Percentiles rank a stretch among this genome's conserved stretches.
phyloP scores from a whole-genome alignment of 495 filamentous ascomycete genomes.

The Thermothielavioides terrestris region DNA sequence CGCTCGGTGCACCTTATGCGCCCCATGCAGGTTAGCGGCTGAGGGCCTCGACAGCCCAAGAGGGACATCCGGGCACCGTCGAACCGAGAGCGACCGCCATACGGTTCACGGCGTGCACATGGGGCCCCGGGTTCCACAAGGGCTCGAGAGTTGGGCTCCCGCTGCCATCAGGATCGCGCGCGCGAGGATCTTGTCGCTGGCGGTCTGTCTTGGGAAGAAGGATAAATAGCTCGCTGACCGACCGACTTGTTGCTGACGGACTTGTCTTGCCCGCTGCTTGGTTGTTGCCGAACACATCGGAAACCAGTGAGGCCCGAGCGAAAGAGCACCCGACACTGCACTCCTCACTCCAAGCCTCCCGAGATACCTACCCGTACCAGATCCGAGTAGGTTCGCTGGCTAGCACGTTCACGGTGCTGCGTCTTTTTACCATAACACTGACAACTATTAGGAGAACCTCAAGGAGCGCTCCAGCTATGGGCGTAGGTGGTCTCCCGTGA shows the following conservation, averaged over 20 bases:
- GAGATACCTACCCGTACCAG: too few species aligned
- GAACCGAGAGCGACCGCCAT: not conserved
- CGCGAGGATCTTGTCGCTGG: not conserved
- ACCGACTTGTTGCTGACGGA: not conserved
- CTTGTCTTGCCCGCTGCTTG: too few species aligned
- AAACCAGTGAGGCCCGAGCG: too few species aligned
- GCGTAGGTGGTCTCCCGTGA: not conserved
- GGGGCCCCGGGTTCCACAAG: conserved; percentile 12
- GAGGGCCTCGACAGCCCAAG: conserved; percentile 5
- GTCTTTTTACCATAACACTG: too few species aligned
- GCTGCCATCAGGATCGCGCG: not conserved
- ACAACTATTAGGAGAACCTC: not conserved
- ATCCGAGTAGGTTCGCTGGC: too few species aligned
- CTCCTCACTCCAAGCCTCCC: too few species aligned
- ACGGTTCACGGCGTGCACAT: conserved; percentile 7
- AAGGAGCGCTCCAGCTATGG: not conserved
- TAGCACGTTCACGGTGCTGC: too few species aligned
- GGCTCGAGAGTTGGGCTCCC: conserved; percentile 5
- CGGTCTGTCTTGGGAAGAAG: not conserved
- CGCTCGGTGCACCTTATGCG: not conserved
- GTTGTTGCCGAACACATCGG: too few species aligned
- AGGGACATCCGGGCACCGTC: conserved; percentile 16
- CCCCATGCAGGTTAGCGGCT: conserved; percentile 1
- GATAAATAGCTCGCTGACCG: conserved; percentile 2
- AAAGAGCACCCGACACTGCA: too few species aligned